phyloP scores from a whole-genome alignment of 495 filamentous ascomycete species.

The Xylaria flabelliformis region DNA sequence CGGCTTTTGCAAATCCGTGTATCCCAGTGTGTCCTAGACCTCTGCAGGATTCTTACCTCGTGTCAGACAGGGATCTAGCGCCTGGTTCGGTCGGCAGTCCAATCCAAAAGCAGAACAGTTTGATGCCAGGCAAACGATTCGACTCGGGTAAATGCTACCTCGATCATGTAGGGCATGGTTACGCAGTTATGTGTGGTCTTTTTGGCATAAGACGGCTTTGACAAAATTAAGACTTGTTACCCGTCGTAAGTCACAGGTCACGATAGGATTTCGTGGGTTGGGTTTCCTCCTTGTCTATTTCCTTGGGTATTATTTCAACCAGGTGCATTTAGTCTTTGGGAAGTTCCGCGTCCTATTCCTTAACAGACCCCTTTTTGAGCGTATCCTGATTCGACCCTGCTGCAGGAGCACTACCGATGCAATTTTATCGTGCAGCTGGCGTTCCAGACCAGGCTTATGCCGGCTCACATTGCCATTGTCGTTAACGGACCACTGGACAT shows the following conservation, averaged over 20 bases:
- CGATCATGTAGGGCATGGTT: conserved; percentile 6
- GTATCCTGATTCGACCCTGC: conserved; percentile 16
- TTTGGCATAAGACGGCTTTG: not conserved
- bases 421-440: conserved; percentile 26
- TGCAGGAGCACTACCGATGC: conserved; percentile 23
- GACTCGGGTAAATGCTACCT: conserved; percentile 5
- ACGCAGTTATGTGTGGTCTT: conserved; percentile 9
- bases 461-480: conserved; percentile 10
- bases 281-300: conserved; percentile 1
- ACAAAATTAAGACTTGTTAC: not conserved
- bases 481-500: conserved; percentile 9
- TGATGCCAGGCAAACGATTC: not conserved
- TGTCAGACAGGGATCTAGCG: conserved; percentile 28
- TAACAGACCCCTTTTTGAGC: not conserved
- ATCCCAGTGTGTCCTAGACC: not conserved
- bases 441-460: conserved; percentile 23
- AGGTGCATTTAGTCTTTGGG: not conserved
- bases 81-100: conserved; percentile 25
- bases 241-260: not conserved
- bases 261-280: not conserved
- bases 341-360: conserved; percentile 1
- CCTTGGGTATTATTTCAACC: not conserved
- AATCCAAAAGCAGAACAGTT: conserved; percentile 20
- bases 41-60: conserved; percentile 30
- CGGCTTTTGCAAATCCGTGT: conserved; percentile 18